Conservation (phyloP, 495 filamentous ascomycete genomes). For the Cercophora newfieldiana region DNA sequence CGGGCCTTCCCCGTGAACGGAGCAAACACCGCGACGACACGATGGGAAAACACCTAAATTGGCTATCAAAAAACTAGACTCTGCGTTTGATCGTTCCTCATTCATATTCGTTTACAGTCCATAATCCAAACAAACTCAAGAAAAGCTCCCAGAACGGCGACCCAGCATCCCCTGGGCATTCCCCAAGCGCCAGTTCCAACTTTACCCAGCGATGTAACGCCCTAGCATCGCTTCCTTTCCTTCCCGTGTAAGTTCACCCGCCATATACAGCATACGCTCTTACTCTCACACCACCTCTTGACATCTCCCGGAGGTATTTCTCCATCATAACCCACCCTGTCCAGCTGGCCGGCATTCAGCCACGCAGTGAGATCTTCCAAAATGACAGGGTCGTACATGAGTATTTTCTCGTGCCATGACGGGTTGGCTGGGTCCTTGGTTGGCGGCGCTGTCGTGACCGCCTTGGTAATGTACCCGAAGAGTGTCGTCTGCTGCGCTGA, state of each 20-base stretch:
- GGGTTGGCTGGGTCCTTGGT: constrained; percentile 52
- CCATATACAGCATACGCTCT: constrained; percentile 73
- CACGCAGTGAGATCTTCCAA: constrained; percentile 83
- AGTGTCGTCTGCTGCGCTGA: constrained; percentile 46
- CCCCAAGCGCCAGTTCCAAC: too few species aligned
- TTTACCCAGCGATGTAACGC: neutral
- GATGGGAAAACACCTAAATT: neutral
- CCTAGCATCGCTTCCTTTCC: constrained; percentile 50
- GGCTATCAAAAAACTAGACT: neutral
- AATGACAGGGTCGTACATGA: constrained; percentile 90
- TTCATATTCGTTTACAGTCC: neutral
- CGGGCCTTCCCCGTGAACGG: too few species aligned
- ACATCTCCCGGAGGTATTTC: constrained; percentile 60
- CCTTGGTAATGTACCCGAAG: constrained; percentile 63
- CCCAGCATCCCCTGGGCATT: neutral
- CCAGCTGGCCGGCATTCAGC: constrained; percentile 74
- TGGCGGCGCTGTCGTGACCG: constrained; percentile 55
- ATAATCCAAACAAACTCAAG: neutral
- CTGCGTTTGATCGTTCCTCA: neutral
- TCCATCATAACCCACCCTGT: constrained; percentile 60
- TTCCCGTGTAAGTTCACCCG: constrained; percentile 45
- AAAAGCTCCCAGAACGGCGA: neutral
- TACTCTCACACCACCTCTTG: constrained; percentile 84
- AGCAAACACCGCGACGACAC: neutral
- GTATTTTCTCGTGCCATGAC: constrained; percentile 86